Evolutionary conservation across 1,139 yeast species (phyloP).

Genomic region (Hyphopichia khmerensis): DNA sequence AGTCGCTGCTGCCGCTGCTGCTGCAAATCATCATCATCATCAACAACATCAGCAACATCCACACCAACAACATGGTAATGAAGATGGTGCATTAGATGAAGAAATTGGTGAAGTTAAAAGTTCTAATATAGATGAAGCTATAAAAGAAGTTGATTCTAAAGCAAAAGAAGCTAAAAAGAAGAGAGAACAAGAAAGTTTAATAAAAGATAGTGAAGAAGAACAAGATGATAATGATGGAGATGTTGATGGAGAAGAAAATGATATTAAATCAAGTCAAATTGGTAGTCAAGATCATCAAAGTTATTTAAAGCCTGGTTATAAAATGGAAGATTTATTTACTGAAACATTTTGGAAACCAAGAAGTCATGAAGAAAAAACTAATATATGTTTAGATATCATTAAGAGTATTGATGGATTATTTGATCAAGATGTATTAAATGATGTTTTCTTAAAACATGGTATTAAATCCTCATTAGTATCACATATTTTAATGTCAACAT

Average conservation of each 20-base stretch:
- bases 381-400: neutral
- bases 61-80: neutral
- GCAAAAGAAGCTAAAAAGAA: slow-evolving; percentile 6
- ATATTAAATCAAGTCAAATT: neutral
- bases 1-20: neutral
- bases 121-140: slow-evolving; percentile 34
- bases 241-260: slow-evolving; percentile 8
- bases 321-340: slow-evolving; percentile 12
- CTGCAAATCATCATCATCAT: neutral
- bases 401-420: neutral
- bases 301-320: slow-evolving; percentile 10
- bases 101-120: slow-evolving; percentile 39
- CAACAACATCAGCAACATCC: too few relatives aligned
- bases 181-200: slow-evolving; percentile 7
- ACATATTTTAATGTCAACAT: slow-evolving; percentile 27
- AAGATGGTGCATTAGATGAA: slow-evolving; percentile 32
- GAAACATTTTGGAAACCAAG: slow-evolving; percentile 9
- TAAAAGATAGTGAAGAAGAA: slow-evolving; percentile 5
- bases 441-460: slow-evolving; percentile 20
- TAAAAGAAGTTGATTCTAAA: slow-evolving; percentile 8
- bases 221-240: slow-evolving; percentile 8
- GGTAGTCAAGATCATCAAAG: slow-evolving; percentile 3
- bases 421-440: slow-evolving; percentile 2
- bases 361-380: neutral
- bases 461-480: slow-evolving; percentile 24